phyloP scores from a whole-genome alignment of 2,329 filamentous ascomycete genomes.

The Nemania sp. region DNA sequence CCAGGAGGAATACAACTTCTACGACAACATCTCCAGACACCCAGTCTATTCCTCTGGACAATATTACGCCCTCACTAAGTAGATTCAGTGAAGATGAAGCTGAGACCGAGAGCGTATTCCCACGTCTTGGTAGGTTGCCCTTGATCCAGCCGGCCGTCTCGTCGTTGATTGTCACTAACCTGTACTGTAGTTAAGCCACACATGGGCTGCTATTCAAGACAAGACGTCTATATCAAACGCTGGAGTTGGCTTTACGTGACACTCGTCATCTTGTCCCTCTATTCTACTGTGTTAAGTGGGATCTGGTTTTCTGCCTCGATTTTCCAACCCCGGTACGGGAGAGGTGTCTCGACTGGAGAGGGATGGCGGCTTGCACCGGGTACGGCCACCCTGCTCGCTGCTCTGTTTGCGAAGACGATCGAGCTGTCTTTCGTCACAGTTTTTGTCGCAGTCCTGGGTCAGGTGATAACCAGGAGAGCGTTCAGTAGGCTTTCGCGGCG shows the following conservation, averaged over 20 bases:
- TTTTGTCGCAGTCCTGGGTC: conserved; percentile 74
- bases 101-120: conserved; percentile 27
- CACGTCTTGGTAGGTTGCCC: conserved; percentile 28
- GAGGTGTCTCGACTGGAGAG: conserved; percentile 55
- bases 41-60: conserved; percentile 25
- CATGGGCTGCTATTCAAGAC: conserved; percentile 35
- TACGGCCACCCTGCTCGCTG: conserved; percentile 68
- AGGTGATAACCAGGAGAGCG: conserved; percentile 71
- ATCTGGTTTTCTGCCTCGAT: conserved; percentile 68
- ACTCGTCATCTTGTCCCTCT: conserved; percentile 56
- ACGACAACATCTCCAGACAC: conserved; percentile 17
- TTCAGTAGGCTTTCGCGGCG: conserved; percentile 63
- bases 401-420: conserved; percentile 73
- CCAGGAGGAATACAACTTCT: conserved; percentile 9
- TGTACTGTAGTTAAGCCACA: conserved; percentile 30
- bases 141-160: neutral
- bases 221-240: conserved; percentile 36
- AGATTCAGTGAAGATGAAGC: conserved; percentile 23
- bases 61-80: conserved; percentile 11
- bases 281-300: conserved; percentile 66
- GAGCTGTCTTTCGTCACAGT: conserved; percentile 79
- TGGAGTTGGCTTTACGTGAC: conserved; percentile 54
- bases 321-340: conserved; percentile 64
- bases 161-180: conserved; percentile 2
- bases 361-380: conserved; percentile 57